Conservation (phyloP, 2,329 filamentous ascomycete genomes). For the Colletotrichum aenigma region DNA sequence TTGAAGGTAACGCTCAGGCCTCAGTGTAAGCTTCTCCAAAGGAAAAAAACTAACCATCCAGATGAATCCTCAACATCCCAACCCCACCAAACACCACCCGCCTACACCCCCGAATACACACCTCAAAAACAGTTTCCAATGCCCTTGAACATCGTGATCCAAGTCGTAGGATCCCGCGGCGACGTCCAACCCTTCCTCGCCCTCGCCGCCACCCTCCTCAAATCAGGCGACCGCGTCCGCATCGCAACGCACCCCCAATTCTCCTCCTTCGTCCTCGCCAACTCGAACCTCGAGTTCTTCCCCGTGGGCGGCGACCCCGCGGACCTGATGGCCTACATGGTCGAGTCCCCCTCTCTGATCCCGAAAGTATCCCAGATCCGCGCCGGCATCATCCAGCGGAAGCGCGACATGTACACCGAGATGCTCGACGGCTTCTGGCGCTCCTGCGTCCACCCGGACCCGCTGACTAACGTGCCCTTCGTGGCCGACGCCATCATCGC, state of each 20-base stretch:
- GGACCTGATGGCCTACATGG: conserved; percentile 38
- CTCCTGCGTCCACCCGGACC: conserved; percentile 21
- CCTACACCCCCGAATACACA: background rate
- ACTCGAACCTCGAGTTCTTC: conserved; percentile 50
- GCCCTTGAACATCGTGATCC: conserved; percentile 56
- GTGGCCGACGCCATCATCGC: conserved; percentile 56
- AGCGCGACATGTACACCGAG: conserved; percentile 25
- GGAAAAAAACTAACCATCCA: background rate
- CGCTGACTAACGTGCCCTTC: conserved; percentile 36
- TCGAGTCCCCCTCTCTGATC: conserved; percentile 30
- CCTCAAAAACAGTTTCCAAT: background rate
- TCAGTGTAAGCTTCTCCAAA: background rate
- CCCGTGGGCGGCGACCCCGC: conserved; percentile 57
- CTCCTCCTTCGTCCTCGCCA: conserved; percentile 45
- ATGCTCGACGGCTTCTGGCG: conserved; percentile 29
- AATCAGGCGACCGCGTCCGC: conserved; percentile 53
- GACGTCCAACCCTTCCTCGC: conserved; percentile 63
- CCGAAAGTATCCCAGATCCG: conserved; percentile 27
- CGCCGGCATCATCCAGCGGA: conserved; percentile 27
- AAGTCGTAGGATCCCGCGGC: conserved; percentile 57
- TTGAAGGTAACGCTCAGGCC: background rate
- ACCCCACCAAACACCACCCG: background rate
- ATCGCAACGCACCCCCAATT: conserved; percentile 56
- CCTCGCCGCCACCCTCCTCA: conserved; percentile 50
- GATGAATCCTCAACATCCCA: background rate